phyloP scores from a whole-genome alignment of 148 eudicot genomes.

The Cornus controversa region DNA sequence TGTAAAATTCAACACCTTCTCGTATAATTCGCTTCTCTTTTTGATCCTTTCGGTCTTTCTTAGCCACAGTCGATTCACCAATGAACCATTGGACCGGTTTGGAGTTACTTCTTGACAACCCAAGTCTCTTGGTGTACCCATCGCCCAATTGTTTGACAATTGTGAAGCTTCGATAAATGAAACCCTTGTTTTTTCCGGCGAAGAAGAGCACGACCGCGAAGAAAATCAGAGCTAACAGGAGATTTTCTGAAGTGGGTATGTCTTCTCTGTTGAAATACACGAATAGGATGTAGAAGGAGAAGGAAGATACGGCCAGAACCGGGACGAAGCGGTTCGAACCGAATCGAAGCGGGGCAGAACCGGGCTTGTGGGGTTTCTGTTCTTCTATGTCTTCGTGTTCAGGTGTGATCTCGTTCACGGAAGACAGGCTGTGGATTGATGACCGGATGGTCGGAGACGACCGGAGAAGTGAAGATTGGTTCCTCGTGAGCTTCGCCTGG shows the following conservation, averaged over 20 bases:
- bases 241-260: constrained; percentile 55
- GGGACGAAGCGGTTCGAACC: constrained; percentile 26
- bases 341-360: constrained; percentile 16
- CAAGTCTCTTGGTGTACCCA: constrained; percentile 16
- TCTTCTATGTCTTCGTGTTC: constrained; percentile 40
- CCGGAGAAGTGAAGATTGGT: constrained; percentile 81
- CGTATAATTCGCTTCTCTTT: constrained; percentile 14
- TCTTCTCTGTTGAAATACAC: constrained; percentile 35
- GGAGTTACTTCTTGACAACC: constrained; percentile 18
- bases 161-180: constrained; percentile 22
- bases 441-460: constrained; percentile 84
- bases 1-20: constrained; percentile 76
- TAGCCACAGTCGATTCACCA: constrained; percentile 27
- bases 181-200: constrained; percentile 42
- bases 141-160: constrained; percentile 15
- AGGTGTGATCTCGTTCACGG: constrained; percentile 33
- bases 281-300: constrained; percentile 36
- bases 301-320: constrained; percentile 14
- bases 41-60: neutral
- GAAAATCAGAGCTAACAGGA: constrained; percentile 50
- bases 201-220: constrained; percentile 55
- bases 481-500: constrained; percentile 62
- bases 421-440: constrained; percentile 61
- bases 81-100: constrained; percentile 78
- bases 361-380: constrained; percentile 37